Evolutionary conservation across 2,329 filamentous ascomycete species (phyloP), one percentile per base, ranked within the genome.

Genomic region (Fusarium irregulare): DNA sequence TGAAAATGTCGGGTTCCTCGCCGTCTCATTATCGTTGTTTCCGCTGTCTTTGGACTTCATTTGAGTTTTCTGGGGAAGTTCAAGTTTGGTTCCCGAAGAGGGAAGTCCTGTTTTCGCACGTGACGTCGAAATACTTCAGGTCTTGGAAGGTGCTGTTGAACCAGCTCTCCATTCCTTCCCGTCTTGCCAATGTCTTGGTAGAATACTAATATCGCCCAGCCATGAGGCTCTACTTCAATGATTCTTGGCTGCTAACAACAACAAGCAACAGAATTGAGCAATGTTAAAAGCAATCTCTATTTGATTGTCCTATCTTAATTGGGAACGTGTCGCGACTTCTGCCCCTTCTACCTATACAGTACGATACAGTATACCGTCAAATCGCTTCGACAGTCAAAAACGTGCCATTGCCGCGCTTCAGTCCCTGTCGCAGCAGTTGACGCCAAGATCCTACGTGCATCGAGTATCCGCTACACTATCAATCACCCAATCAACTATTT

Each of bases 161-260:
- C 23, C 16, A n/a, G 13, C 49, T 37, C 66, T 61, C 18, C 45
- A 47, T 53, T 53, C 49, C 49, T 53, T 53, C 49, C 25, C 14
- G 13, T 61, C 37, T 10, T 61, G 45, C 56, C 30, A 40, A 44
- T 61, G 6, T 28, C 60, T 53, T 65, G 55, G 47, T 45, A 27
- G 12, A 28, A 18, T 42, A 10, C 34, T 44, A 37, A 20, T 4
- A 56, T n/a, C 20, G 37, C 68, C 49, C 32, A 71, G 41, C 8
- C 21, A 60, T 72, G 68, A 72, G 64, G 70, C 66, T 72, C 72
- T 60, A n/a, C 42, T 48, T 44, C 46, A 34, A 23, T 42, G 46
- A 41, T 27, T 21, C 37, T 53, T 56, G 59, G 47, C 49, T 58
- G 20, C 20, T 48, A 47, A 28, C 20, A 30, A 57, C 27, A 28